Percentiles rank a stretch among this genome's conserved stretches.
phyloP scores from a whole-genome alignment of 257 asterid species.

The Handroanthus guayacan region DNA sequence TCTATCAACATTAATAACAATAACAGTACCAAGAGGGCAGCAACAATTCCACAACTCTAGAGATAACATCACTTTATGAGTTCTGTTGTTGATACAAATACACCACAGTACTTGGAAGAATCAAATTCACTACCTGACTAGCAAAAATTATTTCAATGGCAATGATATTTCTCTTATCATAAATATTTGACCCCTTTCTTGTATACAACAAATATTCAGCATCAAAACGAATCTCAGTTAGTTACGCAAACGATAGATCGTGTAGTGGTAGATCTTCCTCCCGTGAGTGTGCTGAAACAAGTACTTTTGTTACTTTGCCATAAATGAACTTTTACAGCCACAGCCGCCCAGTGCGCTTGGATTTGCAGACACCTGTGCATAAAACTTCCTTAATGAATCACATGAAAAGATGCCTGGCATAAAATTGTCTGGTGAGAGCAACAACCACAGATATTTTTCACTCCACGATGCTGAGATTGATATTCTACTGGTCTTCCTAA shows the following conservation, averaged over 20 bases:
- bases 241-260: slow-evolving; percentile 28
- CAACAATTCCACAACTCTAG: neutral
- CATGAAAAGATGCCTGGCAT: slow-evolving; percentile 3
- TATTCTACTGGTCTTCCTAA: neutral
- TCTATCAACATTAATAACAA: too few relatives aligned
- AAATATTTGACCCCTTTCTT: slow-evolving; percentile 5
- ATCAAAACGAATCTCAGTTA: slow-evolving; percentile 34
- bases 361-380: slow-evolving; percentile 76
- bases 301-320: slow-evolving; percentile 53
- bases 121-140: slow-evolving; percentile 23
- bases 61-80: neutral
- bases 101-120: slow-evolving; percentile 27
- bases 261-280: slow-evolving; percentile 15
- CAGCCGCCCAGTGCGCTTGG: slow-evolving; percentile 99
- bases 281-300: slow-evolving; percentile 1
- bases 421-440: neutral
- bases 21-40: too few relatives aligned
- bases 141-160: neutral
- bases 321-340: slow-evolving; percentile 92
- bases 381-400: neutral
- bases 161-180: neutral
- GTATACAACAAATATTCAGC: slow-evolving; percentile 41
- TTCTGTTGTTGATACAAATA: slow-evolving; percentile 20
- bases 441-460: neutral
- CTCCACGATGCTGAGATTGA: neutral